Evolutionary conservation across 371 early-diverging fungal species (phyloP).

Genomic region (Umbelopsis sp.): DNA sequence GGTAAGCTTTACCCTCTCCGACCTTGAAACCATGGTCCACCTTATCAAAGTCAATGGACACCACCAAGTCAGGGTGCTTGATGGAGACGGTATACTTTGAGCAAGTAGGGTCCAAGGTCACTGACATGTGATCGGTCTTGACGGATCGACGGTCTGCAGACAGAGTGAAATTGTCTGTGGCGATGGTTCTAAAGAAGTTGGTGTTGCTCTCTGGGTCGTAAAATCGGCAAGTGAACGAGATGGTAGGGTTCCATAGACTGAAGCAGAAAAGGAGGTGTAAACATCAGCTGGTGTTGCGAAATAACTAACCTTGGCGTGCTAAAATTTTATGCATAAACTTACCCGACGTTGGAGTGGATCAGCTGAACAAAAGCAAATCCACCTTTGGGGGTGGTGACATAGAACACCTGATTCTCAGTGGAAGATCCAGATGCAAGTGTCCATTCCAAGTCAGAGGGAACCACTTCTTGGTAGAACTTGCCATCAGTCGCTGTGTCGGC

Average conservation of each 20-base stretch:
- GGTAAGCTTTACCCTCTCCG: constrained; percentile 78
- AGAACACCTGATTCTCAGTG: constrained; percentile 90
- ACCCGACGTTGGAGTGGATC: constrained; percentile 87
- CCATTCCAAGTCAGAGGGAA: constrained; percentile 74
- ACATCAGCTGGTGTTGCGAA: neutral
- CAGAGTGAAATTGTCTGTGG: constrained; percentile 64
- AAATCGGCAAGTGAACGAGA: constrained; percentile 81
- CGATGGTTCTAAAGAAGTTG: constrained; percentile 74
- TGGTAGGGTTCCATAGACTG: constrained; percentile 61
- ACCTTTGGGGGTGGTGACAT: constrained; percentile 77
- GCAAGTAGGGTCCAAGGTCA: constrained; percentile 59
- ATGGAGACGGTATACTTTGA: constrained; percentile 57
- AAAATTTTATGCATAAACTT: constrained; percentile 27
- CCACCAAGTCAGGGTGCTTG: constrained; percentile 64
- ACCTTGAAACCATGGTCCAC: constrained; percentile 78
- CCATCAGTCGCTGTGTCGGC: constrained; percentile 61
- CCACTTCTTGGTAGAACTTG: constrained; percentile 58
- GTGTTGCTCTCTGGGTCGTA: constrained; percentile 67
- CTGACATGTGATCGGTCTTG: constrained; percentile 69
- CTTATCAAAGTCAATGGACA: constrained; percentile 68
- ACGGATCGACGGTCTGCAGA: constrained; percentile 75
- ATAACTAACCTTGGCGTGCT: neutral
- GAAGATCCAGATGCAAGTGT: constrained; percentile 72
- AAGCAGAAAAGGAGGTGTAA: neutral
- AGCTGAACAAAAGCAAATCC: constrained; percentile 80